Evolutionary conservation across 2,329 filamentous ascomycete genomes (phyloP).

Genomic region (Fonsecaea pedrosoi): DNA sequence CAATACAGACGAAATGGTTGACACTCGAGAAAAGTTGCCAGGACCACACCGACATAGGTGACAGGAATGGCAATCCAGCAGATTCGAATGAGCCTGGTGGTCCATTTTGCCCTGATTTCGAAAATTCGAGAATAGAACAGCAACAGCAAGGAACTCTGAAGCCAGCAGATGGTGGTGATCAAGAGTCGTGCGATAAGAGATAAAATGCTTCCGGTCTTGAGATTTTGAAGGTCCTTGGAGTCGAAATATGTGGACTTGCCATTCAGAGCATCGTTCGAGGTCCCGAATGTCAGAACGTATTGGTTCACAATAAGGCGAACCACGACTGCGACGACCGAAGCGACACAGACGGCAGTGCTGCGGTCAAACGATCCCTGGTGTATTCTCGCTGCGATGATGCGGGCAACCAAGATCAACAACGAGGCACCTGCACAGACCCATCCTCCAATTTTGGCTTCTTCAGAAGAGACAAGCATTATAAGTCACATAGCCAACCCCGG

Average conservation of each 20-base stretch:
- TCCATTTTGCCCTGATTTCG: constrained; percentile 35
- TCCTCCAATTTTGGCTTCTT: constrained; percentile 28
- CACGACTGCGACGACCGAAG: constrained; percentile 23
- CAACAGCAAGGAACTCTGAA: constrained; percentile 40
- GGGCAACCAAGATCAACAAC: constrained; percentile 29
- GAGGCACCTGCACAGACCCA: constrained; percentile 31
- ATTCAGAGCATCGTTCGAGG: constrained; percentile 34
- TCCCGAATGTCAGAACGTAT: constrained; percentile 31
- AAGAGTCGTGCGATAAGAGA: constrained; percentile 36
- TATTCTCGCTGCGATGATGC: constrained; percentile 27
- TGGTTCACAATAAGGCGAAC: constrained; percentile 32
- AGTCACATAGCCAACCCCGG: background rate
- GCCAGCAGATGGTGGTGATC: constrained; percentile 41
- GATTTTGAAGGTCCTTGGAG: constrained; percentile 38
- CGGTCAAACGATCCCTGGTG: constrained; percentile 30
- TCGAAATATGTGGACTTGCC: constrained; percentile 32
- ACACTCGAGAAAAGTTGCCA: constrained; percentile 48
- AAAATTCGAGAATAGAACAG: constrained; percentile 40
- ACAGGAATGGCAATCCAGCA: constrained; percentile 43
- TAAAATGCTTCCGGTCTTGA: constrained; percentile 40
- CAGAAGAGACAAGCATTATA: constrained; percentile 31
- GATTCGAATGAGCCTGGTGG: constrained; percentile 37
- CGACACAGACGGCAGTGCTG: constrained; percentile 27
- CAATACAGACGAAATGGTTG: constrained; percentile 62
- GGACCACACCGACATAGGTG: constrained; percentile 45